Percentiles rank a stretch among this genome's conserved stretches.
Conservation (phyloP, 2,329 filamentous ascomycete species). For the Harringtonia lauricola region DNA sequence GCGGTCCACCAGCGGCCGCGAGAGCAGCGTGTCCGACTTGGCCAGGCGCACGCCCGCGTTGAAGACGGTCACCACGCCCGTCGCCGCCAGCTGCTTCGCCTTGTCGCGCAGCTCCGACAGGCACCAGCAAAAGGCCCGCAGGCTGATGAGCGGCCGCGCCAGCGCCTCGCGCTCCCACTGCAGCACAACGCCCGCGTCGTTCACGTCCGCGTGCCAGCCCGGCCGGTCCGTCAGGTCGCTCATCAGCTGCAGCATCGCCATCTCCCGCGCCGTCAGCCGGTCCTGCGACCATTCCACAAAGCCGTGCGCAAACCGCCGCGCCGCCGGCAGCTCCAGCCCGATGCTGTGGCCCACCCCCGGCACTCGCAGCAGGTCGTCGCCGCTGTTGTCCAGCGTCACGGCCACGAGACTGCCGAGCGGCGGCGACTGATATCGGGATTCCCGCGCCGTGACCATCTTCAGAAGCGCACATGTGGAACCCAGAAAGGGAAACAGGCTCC, state of each 20-base stretch:
- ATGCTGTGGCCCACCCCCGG: constrained; percentile 1
- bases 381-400: constrained; percentile 2
- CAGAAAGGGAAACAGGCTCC: too few species aligned
- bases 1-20: neutral
- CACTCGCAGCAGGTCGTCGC: constrained; percentile 1
- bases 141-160: neutral
- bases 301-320: neutral
- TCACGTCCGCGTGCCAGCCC: constrained; percentile 22
- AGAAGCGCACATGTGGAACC: too few species aligned
- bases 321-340: neutral
- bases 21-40: constrained; percentile 34
- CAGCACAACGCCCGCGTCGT: constrained; percentile 18
- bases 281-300: neutral
- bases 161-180: constrained; percentile 21
- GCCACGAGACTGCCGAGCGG: too few species aligned
- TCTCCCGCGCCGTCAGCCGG: constrained; percentile 15
- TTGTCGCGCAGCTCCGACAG: constrained; percentile 39
- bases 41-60: constrained; percentile 28
- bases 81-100: constrained; percentile 28
- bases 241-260: constrained; percentile 23
- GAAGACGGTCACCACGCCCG: constrained; percentile 29
- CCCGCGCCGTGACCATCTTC: too few species aligned
- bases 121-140: constrained; percentile 12
- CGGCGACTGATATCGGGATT: too few species aligned
- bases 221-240: constrained; percentile 23